Percentiles rank a stretch among this genome's conserved stretches.
Conservation (phyloP, 176 grass and related monocot genomes). For the Musa acuminata region DNA sequence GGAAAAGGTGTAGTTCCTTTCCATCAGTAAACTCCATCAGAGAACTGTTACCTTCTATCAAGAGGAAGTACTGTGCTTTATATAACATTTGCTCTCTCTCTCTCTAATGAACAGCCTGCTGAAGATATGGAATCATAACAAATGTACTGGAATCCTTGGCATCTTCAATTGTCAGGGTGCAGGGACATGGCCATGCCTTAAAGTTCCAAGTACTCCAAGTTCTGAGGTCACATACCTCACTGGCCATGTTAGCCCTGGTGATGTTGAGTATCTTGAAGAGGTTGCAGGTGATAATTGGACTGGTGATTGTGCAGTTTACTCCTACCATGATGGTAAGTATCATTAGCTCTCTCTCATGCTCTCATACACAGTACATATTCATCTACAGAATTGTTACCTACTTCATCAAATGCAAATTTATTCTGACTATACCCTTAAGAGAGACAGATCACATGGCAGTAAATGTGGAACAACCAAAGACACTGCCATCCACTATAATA, state of each 20-base stretch:
- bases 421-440: no score
- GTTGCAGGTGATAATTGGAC: slow-evolving; percentile 21
- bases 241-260: slow-evolving; percentile 9
- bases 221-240: slow-evolving; percentile 14
- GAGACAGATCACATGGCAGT: no score
- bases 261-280: slow-evolving; percentile 23
- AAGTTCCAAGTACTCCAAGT: not conserved
- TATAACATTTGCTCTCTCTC: not conserved
- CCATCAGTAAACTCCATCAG: not conserved
- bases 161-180: slow-evolving; percentile 28
- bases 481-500: not conserved
- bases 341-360: not conserved
- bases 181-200: slow-evolving; percentile 19
- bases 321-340: slow-evolving; percentile 9
- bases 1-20: slow-evolving; percentile 9
- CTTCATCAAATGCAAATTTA: not conserved
- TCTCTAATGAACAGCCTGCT: slow-evolving; percentile 19
- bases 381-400: no score
- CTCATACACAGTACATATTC: not conserved
- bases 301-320: slow-evolving; percentile 27
- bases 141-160: slow-evolving; percentile 17
- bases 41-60: not conserved
- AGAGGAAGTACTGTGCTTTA: not conserved
- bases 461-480: not conserved
- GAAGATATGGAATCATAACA: slow-evolving; percentile 30